A percentile compares a stretch with the other conserved stretches of the same genome.
Conservation (phyloP, 768 basidiomycete species). For the Pisolithus tinctorius region DNA sequence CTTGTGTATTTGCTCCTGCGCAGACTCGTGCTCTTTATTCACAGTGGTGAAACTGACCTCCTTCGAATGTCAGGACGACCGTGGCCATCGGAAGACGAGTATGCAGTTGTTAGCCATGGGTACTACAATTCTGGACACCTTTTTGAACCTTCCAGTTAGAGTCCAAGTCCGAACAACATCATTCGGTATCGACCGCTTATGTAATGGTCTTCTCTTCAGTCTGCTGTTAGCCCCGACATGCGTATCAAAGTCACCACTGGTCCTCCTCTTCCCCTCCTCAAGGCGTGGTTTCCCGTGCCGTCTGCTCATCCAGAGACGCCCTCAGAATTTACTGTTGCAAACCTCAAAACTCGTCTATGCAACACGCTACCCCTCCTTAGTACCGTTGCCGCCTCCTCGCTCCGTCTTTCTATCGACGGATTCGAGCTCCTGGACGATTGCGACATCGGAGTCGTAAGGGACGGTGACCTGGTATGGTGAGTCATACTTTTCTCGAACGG, state of each 20-base stretch:
- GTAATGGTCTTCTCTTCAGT: too few species aligned
- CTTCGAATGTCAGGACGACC: too few species aligned
- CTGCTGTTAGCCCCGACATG: conserved; percentile 25
- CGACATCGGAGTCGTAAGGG: conserved; percentile 19
- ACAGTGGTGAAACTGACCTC: too few species aligned
- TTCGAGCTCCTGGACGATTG: conserved; percentile 23
- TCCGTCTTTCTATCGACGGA: conserved; percentile 21
- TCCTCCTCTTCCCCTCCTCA: conserved; percentile 41
- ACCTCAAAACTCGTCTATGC: conserved; percentile 17
- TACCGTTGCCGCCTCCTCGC: background rate
- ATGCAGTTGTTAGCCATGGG: too few species aligned
- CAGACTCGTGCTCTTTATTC: too few species aligned
- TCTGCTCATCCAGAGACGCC: conserved; percentile 1
- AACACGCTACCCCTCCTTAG: conserved; percentile 8
- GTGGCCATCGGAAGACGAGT: too few species aligned
- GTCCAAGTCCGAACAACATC: too few species aligned
- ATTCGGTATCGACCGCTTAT: too few species aligned
- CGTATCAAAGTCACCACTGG: conserved; percentile 44
- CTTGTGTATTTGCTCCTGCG: too few species aligned
- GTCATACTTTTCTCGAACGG: background rate
- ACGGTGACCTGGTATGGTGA: conserved; percentile 24
- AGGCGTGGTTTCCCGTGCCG: conserved; percentile 45
- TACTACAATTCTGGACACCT: too few species aligned
- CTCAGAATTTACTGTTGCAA: conserved; percentile 2
- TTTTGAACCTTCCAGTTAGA: too few species aligned